Conservation (phyloP, 2,329 filamentous ascomycete species). For the Colletotrichum coccodes region DNA sequence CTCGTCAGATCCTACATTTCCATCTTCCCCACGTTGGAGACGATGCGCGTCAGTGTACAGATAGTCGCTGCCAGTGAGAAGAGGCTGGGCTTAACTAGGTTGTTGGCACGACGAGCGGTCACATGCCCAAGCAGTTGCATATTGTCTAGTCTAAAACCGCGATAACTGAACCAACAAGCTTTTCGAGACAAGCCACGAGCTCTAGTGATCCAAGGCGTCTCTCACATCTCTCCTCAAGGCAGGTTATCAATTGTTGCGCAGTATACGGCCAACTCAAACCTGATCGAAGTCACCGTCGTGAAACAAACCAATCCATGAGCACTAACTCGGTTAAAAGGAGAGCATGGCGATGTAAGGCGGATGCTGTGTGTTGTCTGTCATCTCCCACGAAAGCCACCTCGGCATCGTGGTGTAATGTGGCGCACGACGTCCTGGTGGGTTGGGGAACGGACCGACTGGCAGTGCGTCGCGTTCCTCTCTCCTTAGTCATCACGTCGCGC, state of each 20-base stretch:
- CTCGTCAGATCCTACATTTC: background rate
- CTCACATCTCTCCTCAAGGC: too few relatives aligned
- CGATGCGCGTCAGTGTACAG: background rate
- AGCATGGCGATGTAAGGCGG: too few relatives aligned
- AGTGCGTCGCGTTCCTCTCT: background rate
- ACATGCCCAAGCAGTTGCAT: too few relatives aligned
- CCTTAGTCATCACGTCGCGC: slow-evolving; percentile 23
- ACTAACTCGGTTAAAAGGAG: background rate
- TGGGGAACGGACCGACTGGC: background rate
- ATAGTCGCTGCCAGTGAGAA: background rate
- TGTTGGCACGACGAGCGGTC: background rate
- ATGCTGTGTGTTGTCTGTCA: too few relatives aligned
- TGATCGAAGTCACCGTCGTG: background rate
- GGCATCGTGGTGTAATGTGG: background rate
- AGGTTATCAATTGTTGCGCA: too few relatives aligned
- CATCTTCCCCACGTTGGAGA: background rate
- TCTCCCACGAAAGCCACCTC: background rate
- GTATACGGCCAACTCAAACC: too few relatives aligned
- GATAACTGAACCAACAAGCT: too few relatives aligned
- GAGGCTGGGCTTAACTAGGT: background rate
- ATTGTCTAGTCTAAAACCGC: too few relatives aligned
- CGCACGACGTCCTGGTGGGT: background rate
- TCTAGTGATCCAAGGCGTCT: background rate
- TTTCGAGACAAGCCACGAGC: background rate
- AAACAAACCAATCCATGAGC: too few relatives aligned